Conservation (phyloP, 495 filamentous ascomycete species). For the Xylaria bambusicola region DNA sequence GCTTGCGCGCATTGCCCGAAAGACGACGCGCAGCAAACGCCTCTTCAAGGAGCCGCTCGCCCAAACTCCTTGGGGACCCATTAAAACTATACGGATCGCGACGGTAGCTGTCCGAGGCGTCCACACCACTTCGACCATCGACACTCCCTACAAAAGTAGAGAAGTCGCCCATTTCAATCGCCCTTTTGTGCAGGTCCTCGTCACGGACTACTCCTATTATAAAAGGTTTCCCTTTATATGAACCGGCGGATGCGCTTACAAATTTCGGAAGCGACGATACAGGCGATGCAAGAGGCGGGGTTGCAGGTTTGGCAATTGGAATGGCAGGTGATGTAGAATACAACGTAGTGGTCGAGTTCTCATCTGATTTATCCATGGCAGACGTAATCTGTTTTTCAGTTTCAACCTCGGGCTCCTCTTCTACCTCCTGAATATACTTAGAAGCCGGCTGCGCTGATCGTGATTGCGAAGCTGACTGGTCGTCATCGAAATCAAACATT, state of each 20-base stretch:
- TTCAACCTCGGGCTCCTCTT: constrained; percentile 22
- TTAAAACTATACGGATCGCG: constrained; percentile 30
- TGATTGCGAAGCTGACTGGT: neutral
- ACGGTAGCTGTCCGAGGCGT: constrained; percentile 42
- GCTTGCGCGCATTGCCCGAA: constrained; percentile 22
- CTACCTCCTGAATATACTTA: constrained; percentile 33
- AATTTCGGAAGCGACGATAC: constrained; percentile 19
- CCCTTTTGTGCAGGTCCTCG: constrained; percentile 45
- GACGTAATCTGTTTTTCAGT: constrained; percentile 25
- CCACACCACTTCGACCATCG: constrained; percentile 42
- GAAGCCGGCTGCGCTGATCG: neutral
- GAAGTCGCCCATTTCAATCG: constrained; percentile 47
- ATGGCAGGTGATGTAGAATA: constrained; percentile 27
- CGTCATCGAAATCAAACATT: constrained; percentile 33
- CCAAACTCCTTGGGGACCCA: constrained; percentile 43
- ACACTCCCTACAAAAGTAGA: constrained; percentile 49
- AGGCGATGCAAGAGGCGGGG: constrained; percentile 16
- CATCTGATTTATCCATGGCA: constrained; percentile 21
- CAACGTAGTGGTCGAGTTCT: constrained; percentile 1
- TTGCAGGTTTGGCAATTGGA: constrained; percentile 25
- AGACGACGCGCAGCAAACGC: constrained; percentile 32
- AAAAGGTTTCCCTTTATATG: constrained; percentile 45
- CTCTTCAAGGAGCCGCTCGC: constrained; percentile 47
- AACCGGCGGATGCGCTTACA: constrained; percentile 35
- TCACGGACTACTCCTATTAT: constrained; percentile 41